Evolutionary conservation across 352 stramenopile species (phyloP).

Genomic region (Pythium aristosporum): DNA sequence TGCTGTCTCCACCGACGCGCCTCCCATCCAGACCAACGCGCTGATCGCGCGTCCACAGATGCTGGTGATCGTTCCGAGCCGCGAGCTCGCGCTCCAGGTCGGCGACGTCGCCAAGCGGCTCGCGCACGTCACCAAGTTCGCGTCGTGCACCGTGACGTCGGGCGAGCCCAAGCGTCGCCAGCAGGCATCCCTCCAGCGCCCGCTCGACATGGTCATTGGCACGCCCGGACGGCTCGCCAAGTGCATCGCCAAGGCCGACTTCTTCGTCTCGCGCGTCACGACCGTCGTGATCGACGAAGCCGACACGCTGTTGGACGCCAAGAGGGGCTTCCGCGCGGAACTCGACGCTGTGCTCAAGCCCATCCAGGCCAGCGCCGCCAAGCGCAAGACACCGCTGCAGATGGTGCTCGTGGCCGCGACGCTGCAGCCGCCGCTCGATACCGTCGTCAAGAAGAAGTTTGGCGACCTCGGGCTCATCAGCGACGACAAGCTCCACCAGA

Average conservation of each 20-base stretch:
- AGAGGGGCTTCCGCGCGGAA: slow-evolving; percentile 79
- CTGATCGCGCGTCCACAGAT: slow-evolving; percentile 12
- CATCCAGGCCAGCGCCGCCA: slow-evolving; percentile 64
- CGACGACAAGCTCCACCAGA: slow-evolving; percentile 71
- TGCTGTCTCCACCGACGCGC: not conserved
- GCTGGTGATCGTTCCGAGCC: slow-evolving; percentile 40
- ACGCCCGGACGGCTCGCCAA: slow-evolving; percentile 75
- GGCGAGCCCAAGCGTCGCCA: slow-evolving; percentile 38
- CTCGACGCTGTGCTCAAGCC: slow-evolving; percentile 66
- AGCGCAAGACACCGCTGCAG: slow-evolving; percentile 55
- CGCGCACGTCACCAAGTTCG: slow-evolving; percentile 70
- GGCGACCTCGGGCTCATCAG: slow-evolving; percentile 57
- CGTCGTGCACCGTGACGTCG: slow-evolving; percentile 61
- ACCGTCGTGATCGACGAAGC: slow-evolving; percentile 79
- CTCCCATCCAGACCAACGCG: not conserved
- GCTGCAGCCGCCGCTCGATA: slow-evolving; percentile 61
- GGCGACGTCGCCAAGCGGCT: slow-evolving; percentile 62
- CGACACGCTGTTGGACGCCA: slow-evolving; percentile 78
- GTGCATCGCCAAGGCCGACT: slow-evolving; percentile 64
- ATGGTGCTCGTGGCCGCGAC: slow-evolving; percentile 74
- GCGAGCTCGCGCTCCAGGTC: slow-evolving; percentile 59
- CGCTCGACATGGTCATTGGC: slow-evolving; percentile 67
- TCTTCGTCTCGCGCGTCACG: slow-evolving; percentile 74
- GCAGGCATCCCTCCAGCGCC: slow-evolving; percentile 26
- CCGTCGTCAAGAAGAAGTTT: slow-evolving; percentile 75